Base-by-base conservation (phyloP, 2,329 filamentous ascomycete species). In the Tolypocladium guangdongense region DNA sequence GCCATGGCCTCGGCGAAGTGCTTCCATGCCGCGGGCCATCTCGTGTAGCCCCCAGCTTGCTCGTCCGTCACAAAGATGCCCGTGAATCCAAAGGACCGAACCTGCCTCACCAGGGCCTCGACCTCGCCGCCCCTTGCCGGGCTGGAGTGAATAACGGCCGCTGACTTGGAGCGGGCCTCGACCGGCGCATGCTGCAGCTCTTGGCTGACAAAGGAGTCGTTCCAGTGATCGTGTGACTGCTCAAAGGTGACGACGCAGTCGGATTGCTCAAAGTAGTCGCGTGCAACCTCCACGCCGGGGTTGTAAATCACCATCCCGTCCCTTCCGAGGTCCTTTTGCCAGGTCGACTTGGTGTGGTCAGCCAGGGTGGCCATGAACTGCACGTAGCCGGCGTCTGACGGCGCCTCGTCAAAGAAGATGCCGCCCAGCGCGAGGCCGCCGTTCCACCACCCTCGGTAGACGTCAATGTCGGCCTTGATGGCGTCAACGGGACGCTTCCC, bases 361-460 rank as follows among this genome's bases (percentile, higher is more conserved):
- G 61, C 54, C 48, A 66, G 46, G 24, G 56, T 50, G 18, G 63
- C 58, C 61, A 63, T 60, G 55, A 60, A 62, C 46, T 56, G 49
- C 24, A 56, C 55, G 49, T 58, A 50, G 18, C 49, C 46, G 16
- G 56, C 54, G 24, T 59, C 60, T 22, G 61, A 63, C 5, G 74
- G 74, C 43, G 69, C 71, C 62, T 78, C 74, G 56, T 76, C 74
- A 54, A 77, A 71, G 61, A 77, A 77, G 58, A 77, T 74, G 50
- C 73, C 74, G 52, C 67, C 66, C 58, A 78, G 64, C 24, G 68
- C 63, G 50, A 77, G 61, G 41, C 45, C 63, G 50, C 63, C 64
- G 52, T 63, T 65, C 74, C 75, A 78, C 74, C 75, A 78, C 38
- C 66, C 68, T 18, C 68, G 70, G 54, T 77, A 78, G 5, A 64